These are phyloP conservation scores for Pyrenophora teres DNA, from an alignment of 2,329 filamentous ascomycete species.

Conservation along the genomic window DNA sequence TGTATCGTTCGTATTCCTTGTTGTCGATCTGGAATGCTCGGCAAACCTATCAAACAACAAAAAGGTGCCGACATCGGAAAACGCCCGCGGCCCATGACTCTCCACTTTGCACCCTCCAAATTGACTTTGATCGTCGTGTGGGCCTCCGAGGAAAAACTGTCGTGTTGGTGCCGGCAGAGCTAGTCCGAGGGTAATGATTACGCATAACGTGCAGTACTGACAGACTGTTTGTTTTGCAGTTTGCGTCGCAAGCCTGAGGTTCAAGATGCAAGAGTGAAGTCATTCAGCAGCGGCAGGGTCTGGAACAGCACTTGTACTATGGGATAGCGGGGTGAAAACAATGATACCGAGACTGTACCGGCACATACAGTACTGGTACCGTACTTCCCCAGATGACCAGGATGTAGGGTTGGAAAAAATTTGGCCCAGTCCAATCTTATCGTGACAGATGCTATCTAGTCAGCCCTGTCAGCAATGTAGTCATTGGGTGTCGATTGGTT, in stretches of 20 bases:
- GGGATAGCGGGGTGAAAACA: no score
- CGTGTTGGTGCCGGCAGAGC: not conserved
- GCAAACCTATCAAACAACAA: no score
- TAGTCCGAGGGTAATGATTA: not conserved
- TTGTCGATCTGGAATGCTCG: no score
- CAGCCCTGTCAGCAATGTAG: not conserved
- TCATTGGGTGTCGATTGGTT: not conserved
- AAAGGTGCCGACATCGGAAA: not conserved
- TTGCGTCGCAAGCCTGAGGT: not conserved
- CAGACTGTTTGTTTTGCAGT: not conserved
- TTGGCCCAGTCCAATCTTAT: conserved; percentile 2
- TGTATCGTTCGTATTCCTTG: no score
- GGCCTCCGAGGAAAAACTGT: not conserved
- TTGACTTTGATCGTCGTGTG: no score
- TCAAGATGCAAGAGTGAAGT: not conserved
- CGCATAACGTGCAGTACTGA: no score
- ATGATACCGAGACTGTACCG: no score
- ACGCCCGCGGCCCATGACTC: not conserved
- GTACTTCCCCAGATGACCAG: not conserved
- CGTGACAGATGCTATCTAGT: not conserved
- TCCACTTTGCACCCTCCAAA: no score
- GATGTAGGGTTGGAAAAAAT: not conserved
- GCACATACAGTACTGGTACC: no score
- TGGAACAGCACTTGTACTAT: not conserved
- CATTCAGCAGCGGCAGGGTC: no score